Evolutionary conservation across 345 rosid genomes (phyloP), one percentile per base, ranked within the genome.

Genomic region (Excoecaria cochinchinensis): DNA sequence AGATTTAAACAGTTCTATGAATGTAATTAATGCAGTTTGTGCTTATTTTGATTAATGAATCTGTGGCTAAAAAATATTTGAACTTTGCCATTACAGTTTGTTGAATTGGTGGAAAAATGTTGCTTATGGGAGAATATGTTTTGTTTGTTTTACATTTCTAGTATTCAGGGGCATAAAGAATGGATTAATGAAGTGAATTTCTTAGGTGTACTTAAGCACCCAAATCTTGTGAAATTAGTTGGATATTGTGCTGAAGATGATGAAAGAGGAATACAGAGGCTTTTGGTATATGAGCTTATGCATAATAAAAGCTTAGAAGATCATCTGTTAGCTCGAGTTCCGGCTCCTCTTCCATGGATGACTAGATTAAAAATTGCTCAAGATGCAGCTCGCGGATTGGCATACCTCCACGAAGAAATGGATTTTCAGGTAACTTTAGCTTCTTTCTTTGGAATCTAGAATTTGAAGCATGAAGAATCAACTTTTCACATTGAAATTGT

Each of bases 181-280:
- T 93, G 99, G 99, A 88, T 95, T 78, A 91, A 93, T 81, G 99
- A 95, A 68, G 98, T 95, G 82, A 91, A 86, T 80, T 93, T 91
- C 67, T 79, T 95, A 75, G 99, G 98, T 21, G 94, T 95, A 31
- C 91, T 93, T 64, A 88, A 93, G 69, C 99, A 95, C 83, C 97
- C 95, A 8, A 95, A 95, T 86, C 94, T 95, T 53, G 99, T 95
- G 14, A 90, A 89, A 78, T 82, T 95, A 65, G 90, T 93, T 31
- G 97, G 99, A 3, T 95, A 95, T 81, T 91, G 97, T 48, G 97
- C 95, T 0, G 99, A 95, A 71, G 98, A 95, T 10, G 96, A 89
- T 53, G 99, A 93, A 59, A 85, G 99, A 79, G 99, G 98, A 77
- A 95, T 95, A 80, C 98, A 95, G 8, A 70, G 97, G 82, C 89